Evolutionary conservation across 1,284 basidiomycete genomes (phyloP).

Genomic region (Cryptococcus amylolentus): DNA sequence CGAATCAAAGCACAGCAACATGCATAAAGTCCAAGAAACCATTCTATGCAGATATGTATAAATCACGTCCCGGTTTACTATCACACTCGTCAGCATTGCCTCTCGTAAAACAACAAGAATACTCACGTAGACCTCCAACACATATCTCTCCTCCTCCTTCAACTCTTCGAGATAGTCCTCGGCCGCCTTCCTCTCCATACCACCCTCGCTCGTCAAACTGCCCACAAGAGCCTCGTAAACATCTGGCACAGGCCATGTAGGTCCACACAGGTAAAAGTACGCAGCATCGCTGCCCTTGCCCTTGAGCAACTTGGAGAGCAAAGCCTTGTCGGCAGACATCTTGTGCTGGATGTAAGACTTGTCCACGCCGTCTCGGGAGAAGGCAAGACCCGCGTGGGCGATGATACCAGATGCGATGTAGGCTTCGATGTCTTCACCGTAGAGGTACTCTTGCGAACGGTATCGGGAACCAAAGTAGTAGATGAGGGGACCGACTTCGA

Average conservation of each 20-base stretch:
- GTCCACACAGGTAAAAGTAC: conserved; percentile 95
- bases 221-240: conserved; percentile 87
- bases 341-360: conserved; percentile 99
- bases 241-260: conserved; percentile 97
- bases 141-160: conserved; percentile 97
- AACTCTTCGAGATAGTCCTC: conserved; percentile 81
- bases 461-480: conserved; percentile 99
- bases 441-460: conserved; percentile 90
- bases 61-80: background rate
- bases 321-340: conserved; percentile 84
- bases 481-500: conserved; percentile 82
- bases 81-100: background rate
- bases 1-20: too few species aligned
- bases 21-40: too few species aligned
- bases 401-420: conserved; percentile 76
- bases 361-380: conserved; percentile 86
- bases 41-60: background rate
- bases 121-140: conserved; percentile 72
- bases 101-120: background rate
- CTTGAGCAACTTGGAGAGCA: conserved; percentile 67
- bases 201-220: conserved; percentile 69
- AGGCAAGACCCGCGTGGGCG: conserved; percentile 86
- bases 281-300: conserved; percentile 55
- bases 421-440: conserved; percentile 60
- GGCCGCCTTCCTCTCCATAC: conserved; percentile 64